Evolutionary conservation across 2,329 filamentous ascomycete genomes (phyloP).

Genomic region (Diaporthe ilicicola): DNA sequence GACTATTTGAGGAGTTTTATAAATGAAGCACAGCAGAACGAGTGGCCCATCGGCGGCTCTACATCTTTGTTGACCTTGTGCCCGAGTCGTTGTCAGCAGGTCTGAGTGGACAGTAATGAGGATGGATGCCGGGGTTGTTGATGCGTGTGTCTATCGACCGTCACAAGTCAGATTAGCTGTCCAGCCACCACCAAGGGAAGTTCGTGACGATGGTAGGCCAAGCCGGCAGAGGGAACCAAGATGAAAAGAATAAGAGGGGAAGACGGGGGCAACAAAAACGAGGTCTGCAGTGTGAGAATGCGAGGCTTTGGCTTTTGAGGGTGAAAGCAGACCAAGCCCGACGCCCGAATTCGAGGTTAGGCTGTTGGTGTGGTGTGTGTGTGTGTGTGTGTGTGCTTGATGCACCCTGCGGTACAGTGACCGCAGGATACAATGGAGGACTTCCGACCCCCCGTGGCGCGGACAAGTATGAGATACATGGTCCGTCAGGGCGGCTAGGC

Average conservation of each 20-base stretch:
- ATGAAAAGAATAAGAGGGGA: conserved; percentile 20
- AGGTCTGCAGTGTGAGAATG: conserved; percentile 27
- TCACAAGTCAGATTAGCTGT: conserved; percentile 17
- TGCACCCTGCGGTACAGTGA: conserved; percentile 32
- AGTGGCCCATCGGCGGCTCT: conserved; percentile 23
- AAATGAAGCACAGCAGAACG: not conserved
- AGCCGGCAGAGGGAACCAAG: not conserved
- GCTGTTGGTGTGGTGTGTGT: conserved; percentile 30
- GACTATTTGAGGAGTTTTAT: conserved; percentile 32
- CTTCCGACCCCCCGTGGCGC: conserved; percentile 23
- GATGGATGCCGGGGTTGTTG: conserved; percentile 3
- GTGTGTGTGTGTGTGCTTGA: conserved; percentile 23
- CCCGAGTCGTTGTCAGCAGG: conserved; percentile 9
- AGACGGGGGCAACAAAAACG: conserved; percentile 16
- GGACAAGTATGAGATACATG: conserved; percentile 30
- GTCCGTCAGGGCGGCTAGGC: conserved; percentile 6
- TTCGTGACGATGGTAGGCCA: not conserved
- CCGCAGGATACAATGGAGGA: conserved; percentile 31
- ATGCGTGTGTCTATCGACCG: conserved; percentile 14
- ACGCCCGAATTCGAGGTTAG: conserved; percentile 29
- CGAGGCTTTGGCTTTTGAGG: conserved; percentile 29
- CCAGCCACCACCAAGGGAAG: not conserved
- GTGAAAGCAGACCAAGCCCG: conserved; percentile 29
- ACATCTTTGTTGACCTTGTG: conserved; percentile 26
- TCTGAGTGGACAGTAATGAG: conserved; percentile 6